These are phyloP conservation scores for Neurospora pannonica DNA, from an alignment of 495 filamentous ascomycete genomes.

Conservation along the genomic window DNA sequence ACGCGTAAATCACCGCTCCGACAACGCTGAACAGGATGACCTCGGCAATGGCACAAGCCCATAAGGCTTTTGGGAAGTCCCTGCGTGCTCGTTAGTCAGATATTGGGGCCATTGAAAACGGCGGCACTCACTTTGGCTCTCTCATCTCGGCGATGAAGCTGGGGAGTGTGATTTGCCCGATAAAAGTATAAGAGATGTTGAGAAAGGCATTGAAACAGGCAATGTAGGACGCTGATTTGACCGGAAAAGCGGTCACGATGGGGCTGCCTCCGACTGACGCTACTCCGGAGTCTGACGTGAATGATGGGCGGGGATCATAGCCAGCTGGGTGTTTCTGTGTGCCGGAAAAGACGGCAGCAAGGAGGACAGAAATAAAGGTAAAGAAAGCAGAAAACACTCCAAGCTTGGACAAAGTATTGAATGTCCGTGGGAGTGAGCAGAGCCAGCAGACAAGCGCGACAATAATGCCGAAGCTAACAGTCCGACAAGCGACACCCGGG, in stretches of 20 bases:
- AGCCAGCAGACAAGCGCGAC: conserved; percentile 61
- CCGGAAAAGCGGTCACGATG: conserved; percentile 53
- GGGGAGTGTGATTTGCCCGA: conserved; percentile 83
- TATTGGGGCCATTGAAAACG: neutral
- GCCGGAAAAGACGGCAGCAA: conserved; percentile 69
- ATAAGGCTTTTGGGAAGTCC: conserved; percentile 85
- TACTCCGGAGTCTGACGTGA: conserved; percentile 23
- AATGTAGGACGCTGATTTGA: conserved; percentile 68
- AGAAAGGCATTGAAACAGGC: conserved; percentile 71
- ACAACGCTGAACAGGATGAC: conserved; percentile 71
- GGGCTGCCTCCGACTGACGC: conserved; percentile 43
- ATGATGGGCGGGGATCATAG: conserved; percentile 40
- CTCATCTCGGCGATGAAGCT: conserved; percentile 92
- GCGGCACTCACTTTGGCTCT: conserved; percentile 41
- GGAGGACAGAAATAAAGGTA: conserved; percentile 75
- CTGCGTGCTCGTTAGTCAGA: conserved; percentile 13
- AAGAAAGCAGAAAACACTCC: conserved; percentile 69
- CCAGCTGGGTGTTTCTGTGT: conserved; percentile 58
- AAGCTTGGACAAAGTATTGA: conserved; percentile 63
- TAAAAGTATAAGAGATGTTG: conserved; percentile 89
- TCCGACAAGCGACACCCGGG: conserved; percentile 50
- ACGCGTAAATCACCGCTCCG: conserved; percentile 67
- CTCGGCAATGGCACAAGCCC: conserved; percentile 77
- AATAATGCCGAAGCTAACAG: conserved; percentile 64
- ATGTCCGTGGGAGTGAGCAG: conserved; percentile 74